Base-by-base conservation (phyloP, 2,329 filamentous ascomycete genomes). In the Sporothrix globosa region DNA sequence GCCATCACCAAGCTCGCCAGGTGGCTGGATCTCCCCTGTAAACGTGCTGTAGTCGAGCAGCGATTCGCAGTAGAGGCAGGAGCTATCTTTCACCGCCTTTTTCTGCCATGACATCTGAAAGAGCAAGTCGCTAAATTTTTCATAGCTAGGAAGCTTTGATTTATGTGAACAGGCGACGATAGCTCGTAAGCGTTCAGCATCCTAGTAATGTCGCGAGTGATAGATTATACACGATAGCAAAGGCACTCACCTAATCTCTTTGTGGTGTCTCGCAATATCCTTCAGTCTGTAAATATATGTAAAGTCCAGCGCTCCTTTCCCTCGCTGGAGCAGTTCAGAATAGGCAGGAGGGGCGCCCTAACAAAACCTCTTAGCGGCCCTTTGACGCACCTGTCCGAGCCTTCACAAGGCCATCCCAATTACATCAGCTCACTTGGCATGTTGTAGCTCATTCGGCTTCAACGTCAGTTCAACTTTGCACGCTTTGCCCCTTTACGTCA, bases 41-140 rank as follows among this genome's bases (percentile, higher is more conserved):
- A 61, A 24, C 21, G 58, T 46, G 58, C 58, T 44, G 27, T 44
- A 19, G 34, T 27, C 21, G 11, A 46, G 27, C 58, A 10, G 58
- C 58, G 58, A 27, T 24, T 24, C 13, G 58, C 58, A 44, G n/a
- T 6, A 34, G 34, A 34, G 30, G 30, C 30, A 30, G n/a, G 30
- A 34, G 34, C 34, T 34, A 34, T 34, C 34, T 13, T 39, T 52
- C 67, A 72, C 70, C 70, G 70, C 70, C 70, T 67, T 71, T 71
- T 71, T 71, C 70, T 71, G 70, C 70, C 67, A 52, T 69, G 48
- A 69, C 67, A 69, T 69, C 27, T 39, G 10, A 46, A 68, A n/a
- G 21, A 34, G 14, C 4, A 17, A 17, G 5, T 19, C 44, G n/a
- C 61, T 48, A 52, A 39, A 66, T 3, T 24, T 34, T 53, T 44